Evolutionary conservation across 257 asterid genomes (phyloP), one percentile per base, ranked within the genome.

Genomic region (Solanum chaucha): DNA sequence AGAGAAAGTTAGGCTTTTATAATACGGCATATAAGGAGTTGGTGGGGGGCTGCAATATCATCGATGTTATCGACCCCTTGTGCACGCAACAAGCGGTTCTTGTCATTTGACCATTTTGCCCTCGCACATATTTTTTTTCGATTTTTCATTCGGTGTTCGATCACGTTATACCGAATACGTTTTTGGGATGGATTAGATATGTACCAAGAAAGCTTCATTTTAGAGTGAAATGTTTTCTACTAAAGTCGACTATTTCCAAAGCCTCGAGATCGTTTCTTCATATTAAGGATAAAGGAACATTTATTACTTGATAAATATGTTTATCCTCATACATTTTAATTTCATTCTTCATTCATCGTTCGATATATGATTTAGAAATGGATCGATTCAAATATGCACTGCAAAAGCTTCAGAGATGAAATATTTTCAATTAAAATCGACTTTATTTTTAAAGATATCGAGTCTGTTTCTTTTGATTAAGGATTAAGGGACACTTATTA

Each of bases 51-150:
- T 58, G 24, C 65, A 58, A 1, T 58, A 58, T 19, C 87, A 72
- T 86, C 30, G 87, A 6, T 48, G 32, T 51, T 86, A 71, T 51
- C 87, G 83, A 51, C 87, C 87, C 87, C 73, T 85, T 85, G 58
- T 75, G 75, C 87, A 65, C 80, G 82, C 28, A 67, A 55, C 82
- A 9, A 19, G 15, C 70, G 87, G 22, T 85, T 85, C 19, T 10
- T 85, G 2, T 61, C 2, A 2, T 35, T 15, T 85, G 64, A 67
- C 87, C 22, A 2, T 85, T 67, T 72, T 85, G 14, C 82, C 87
- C 87, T 59, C 61, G 0, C 11, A n/a, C 15, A 64, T 1, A 3
- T 61, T 41, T 38, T 51, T 15, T 48, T 61, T 26, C 15, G 6
- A 13, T 11, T 46, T 1, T 46, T 4, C 55, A 46, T 14, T 46